Conservation (phyloP, 163 green algal species). For the Chlamydomonas reinhardtii region DNA sequence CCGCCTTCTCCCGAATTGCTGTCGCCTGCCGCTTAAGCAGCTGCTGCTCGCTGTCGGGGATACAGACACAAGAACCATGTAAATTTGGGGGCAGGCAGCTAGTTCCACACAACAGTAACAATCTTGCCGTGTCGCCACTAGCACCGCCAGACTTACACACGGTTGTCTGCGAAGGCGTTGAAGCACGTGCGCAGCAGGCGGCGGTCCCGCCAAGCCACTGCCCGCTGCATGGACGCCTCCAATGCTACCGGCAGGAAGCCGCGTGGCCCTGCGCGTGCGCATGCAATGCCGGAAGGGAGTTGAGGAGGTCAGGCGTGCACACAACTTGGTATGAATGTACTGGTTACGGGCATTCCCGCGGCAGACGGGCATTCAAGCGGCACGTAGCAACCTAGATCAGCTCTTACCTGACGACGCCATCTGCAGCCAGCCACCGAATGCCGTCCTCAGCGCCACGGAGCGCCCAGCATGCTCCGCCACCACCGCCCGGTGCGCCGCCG, state of each 20-base stretch:
- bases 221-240: neutral
- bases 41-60: neutral
- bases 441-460: neutral
- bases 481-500: neutral
- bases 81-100: too few relatives aligned
- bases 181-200: conserved; percentile 18
- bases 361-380: too few relatives aligned
- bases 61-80: too few relatives aligned
- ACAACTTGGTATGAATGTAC: too few relatives aligned
- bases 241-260: neutral
- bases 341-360: too few relatives aligned
- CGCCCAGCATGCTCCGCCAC: neutral
- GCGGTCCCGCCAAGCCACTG: neutral
- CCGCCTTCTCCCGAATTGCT: neutral
- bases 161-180: too few relatives aligned
- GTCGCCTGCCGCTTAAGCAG: neutral
- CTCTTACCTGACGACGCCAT: neutral
- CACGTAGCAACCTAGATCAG: neutral
- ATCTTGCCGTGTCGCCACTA: too few relatives aligned
- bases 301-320: too few relatives aligned
- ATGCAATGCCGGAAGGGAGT: too few relatives aligned
- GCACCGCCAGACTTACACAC: too few relatives aligned
- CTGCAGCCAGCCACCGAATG: neutral
- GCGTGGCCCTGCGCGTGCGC: too few relatives aligned
- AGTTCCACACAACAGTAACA: too few relatives aligned